Percentiles rank a stretch among this genome's conserved stretches.
Evolutionary conservation across 768 basidiomycete genomes (phyloP).

Genomic region (Macrolepiota albuminosa): DNA sequence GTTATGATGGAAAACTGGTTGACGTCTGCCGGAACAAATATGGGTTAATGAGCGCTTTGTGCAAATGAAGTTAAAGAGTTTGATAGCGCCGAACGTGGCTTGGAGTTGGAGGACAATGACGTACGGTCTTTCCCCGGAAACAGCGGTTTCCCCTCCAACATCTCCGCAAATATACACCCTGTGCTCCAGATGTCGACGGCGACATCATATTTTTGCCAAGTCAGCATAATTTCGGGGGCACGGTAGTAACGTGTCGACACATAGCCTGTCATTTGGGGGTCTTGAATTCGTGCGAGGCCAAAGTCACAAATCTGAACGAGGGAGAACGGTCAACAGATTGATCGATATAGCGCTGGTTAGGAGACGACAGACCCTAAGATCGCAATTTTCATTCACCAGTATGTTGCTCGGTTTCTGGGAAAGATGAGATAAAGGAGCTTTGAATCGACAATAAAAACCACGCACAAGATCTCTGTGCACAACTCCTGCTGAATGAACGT

Average conservation of each 20-base stretch:
- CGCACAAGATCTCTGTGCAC: constrained; percentile 93
- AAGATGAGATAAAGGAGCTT: not conserved
- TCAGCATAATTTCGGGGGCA: constrained; percentile 99
- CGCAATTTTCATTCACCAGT: constrained; percentile 99
- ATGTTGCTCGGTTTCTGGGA: constrained; percentile 96
- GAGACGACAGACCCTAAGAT: constrained; percentile 72
- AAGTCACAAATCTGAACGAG: constrained; percentile 89
- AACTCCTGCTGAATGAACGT: constrained; percentile 98
- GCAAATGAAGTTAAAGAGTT: no score
- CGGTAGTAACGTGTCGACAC: constrained; percentile 99
- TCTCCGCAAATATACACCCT: constrained; percentile 99
- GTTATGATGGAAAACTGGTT: constrained; percentile 99
- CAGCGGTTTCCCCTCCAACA: constrained; percentile 97
- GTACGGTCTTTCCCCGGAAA: constrained; percentile 99
- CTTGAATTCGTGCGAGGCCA: constrained; percentile 96
- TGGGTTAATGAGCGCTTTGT: not conserved
- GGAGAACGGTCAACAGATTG: constrained; percentile 1
- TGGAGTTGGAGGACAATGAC: constrained; percentile 30
- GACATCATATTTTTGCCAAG: constrained; percentile 99
- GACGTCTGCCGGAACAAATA: constrained; percentile 58
- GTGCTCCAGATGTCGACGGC: constrained; percentile 99
- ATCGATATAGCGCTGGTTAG: not conserved
- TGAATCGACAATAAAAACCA: constrained; percentile 5
- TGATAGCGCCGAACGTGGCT: no score
- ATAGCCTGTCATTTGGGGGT: constrained; percentile 99